Percentiles rank a stretch among this genome's conserved stretches.
phyloP scores from a whole-genome alignment of 1,284 basidiomycete genomes.

The Acaromyces ingoldii region DNA sequence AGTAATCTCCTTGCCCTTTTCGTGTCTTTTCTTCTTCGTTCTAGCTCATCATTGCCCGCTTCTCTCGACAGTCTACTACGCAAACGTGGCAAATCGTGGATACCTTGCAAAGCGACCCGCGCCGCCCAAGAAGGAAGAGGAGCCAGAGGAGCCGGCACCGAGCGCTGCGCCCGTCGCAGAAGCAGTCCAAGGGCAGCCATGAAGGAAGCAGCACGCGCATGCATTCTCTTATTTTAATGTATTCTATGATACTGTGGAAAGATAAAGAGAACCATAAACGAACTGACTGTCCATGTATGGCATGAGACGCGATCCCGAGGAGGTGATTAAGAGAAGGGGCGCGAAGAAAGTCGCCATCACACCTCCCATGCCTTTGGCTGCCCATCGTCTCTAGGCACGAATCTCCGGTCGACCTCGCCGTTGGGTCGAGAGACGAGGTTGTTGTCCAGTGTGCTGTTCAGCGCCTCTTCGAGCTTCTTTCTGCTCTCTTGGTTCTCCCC shows the following conservation, averaged over 20 bases:
- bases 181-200: no score
- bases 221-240: neutral
- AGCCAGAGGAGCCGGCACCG: neutral
- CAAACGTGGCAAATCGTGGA: slow-evolving; percentile 26
- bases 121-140: neutral
- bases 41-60: neutral
- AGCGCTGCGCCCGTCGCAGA: neutral
- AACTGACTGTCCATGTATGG: no score
- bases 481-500: neutral
- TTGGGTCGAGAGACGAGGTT: neutral
- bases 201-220: no score
- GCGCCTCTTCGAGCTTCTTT: slow-evolving; percentile 10
- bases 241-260: neutral
- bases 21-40: neutral
- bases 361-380: slow-evolving; percentile 50
- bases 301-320: no score
- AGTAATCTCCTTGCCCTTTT: slow-evolving; percentile 1
- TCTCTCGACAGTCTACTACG: slow-evolving; percentile 28
- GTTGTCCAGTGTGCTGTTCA: slow-evolving; percentile 2
- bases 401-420: slow-evolving; percentile 38
- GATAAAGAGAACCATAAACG: neutral
- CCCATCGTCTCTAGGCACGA: slow-evolving; percentile 41
- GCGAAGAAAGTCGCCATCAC: no score
- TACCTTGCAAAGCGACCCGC: slow-evolving; percentile 25
- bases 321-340: no score